Evolutionary conservation across 73 alveolate species (phyloP), one percentile per base, ranked within the genome.

Genomic region (Tetrahymena borealis): DNA sequence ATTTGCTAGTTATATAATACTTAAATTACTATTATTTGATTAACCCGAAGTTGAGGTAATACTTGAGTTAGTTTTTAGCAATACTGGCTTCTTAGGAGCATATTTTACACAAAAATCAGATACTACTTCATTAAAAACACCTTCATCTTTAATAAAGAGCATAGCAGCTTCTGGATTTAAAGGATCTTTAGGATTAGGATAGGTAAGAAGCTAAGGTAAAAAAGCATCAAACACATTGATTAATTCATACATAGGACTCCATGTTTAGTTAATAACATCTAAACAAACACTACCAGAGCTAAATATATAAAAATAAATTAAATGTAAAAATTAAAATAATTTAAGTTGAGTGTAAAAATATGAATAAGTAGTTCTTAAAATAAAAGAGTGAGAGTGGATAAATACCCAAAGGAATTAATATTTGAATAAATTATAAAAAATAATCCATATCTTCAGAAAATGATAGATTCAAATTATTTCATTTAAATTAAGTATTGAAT

Each of bases 171-270:
- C 99, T 13, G 97, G 96, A 94, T 98, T 98, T 37, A 98, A 95
- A 32, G 99, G 99, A 94, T 98, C 99, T 28, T 94, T 94, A 33
- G 99, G 99, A 93, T 98, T 98, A 11, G 99, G 99, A 95, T 98
- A 98, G 77, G 97, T 96, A 39, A 98, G 97, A 93, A 98, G 95
- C 93, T 98, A 98, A 16, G 99, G 99, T 36, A 98, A 91, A 91
- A 98, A 98, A n/a, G 94, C 97, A 60, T 97, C 99, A 79, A 98
- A 97, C n/a, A 98, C 96, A 92, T 98, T 98, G 43, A 92, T 94
- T 42, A 98, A 96, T 43, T 97, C 99, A 94, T 94, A 95, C 98
- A 98, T 96, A 3, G 99, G 99, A n/a, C 98, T 96, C 99, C 99
- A 98, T 33, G 99, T 96, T 91, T 98, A 96, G 90, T 98, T 98